phyloP scores from a whole-genome alignment of 257 asterid genomes.

The Solanum piurae region DNA sequence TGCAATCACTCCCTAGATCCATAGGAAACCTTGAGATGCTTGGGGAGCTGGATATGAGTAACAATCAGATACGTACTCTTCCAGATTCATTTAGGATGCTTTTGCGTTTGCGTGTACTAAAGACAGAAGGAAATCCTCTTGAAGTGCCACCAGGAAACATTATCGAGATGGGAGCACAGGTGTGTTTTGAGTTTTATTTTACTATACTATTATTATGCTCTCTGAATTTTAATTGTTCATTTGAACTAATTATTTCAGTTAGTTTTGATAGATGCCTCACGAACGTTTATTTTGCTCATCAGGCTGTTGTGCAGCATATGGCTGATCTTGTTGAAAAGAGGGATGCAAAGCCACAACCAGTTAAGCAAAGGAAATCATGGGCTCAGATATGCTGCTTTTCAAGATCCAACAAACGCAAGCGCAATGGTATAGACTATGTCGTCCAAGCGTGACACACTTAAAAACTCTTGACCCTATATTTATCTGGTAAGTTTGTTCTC shows the following conservation, averaged over 20 bases:
- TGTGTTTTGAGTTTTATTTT: background rate
- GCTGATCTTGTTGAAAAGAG: constrained; percentile 61
- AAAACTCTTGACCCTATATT: background rate
- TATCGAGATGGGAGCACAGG: constrained; percentile 65
- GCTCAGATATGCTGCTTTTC: constrained; percentile 57
- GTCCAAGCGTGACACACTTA: constrained; percentile 14
- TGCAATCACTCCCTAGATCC: constrained; percentile 12
- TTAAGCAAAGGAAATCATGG: constrained; percentile 78
- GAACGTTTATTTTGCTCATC: constrained; percentile 2
- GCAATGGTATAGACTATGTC: constrained; percentile 34
- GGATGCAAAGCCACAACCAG: constrained; percentile 50
- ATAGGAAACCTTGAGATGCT: constrained; percentile 18
- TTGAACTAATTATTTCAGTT: background rate
- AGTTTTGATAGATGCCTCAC: background rate
- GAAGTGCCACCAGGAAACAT: constrained; percentile 47
- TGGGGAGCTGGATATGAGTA: constrained; percentile 12
- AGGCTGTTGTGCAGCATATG: constrained; percentile 84
- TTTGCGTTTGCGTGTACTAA: constrained; percentile 38
- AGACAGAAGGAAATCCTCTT: constrained; percentile 79
- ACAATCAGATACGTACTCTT: constrained; percentile 66
- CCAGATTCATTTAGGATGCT: constrained; percentile 86
- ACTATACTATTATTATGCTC: background rate
- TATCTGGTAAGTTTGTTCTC: constrained; percentile 19
- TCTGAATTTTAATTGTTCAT: background rate
- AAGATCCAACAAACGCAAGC: constrained; percentile 68